phyloP scores from a whole-genome alignment of 2,329 filamentous ascomycete species.

The Grosmannia serpens region DNA sequence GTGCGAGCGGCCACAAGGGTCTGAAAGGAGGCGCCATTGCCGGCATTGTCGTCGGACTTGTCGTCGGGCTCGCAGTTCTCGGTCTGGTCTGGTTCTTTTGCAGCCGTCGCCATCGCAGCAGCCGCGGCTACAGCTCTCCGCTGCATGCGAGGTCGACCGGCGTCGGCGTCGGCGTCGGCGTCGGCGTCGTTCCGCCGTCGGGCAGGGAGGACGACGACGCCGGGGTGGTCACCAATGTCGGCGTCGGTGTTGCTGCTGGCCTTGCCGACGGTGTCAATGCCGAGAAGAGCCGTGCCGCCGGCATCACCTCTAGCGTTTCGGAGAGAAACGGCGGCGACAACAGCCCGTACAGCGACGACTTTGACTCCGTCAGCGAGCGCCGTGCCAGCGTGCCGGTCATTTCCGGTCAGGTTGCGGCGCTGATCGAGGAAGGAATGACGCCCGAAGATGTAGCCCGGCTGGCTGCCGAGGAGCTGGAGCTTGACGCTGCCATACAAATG shows the following conservation, averaged over 20 bases:
- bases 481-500: conserved; percentile 45
- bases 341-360: conserved; percentile 32
- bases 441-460: conserved; percentile 41
- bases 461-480: conserved; percentile 45
- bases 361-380: conserved; percentile 9
- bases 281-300: conserved; percentile 28
- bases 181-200: not conserved
- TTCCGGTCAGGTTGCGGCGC: conserved; percentile 12
- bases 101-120: conserved; percentile 24
- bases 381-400: not conserved
- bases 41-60: conserved; percentile 34
- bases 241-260: not conserved
- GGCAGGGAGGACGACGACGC: conserved; percentile 8
- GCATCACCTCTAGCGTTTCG: conserved; percentile 19
- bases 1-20: not conserved
- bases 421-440: conserved; percentile 52
- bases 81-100: conserved; percentile 31
- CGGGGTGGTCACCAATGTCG: not conserved
- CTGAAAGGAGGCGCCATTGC: conserved; percentile 26
- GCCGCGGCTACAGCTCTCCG: conserved; percentile 8
- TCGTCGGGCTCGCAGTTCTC: conserved; percentile 26
- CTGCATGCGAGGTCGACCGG: conserved; percentile 13
- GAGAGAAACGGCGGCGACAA: conserved; percentile 24
- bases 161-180: conserved; percentile 15
- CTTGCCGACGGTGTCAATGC: conserved; percentile 21